These are phyloP conservation scores for Handroanthus guayacan DNA, from an alignment of 257 asterid genomes.

Conservation along the genomic window DNA sequence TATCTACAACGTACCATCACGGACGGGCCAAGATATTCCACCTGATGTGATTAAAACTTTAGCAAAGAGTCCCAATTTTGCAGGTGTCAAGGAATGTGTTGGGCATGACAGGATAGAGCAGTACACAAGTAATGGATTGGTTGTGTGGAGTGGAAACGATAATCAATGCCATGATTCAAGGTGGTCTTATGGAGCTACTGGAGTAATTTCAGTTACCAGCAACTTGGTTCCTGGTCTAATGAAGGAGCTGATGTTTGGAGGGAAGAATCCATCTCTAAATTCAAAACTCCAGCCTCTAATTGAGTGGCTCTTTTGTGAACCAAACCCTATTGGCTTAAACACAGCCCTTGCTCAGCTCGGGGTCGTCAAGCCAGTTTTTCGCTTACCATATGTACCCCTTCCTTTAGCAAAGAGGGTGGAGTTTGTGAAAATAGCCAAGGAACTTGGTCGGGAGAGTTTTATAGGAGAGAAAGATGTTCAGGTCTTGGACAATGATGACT, in stretches of 20 bases:
- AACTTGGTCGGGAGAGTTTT: slow-evolving; percentile 78
- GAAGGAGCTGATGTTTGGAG: slow-evolving; percentile 29
- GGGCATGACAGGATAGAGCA: slow-evolving; percentile 71
- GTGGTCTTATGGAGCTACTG: slow-evolving; percentile 74
- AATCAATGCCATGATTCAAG: slow-evolving; percentile 85
- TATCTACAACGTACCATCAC: slow-evolving; percentile 76
- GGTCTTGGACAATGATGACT: slow-evolving; percentile 72
- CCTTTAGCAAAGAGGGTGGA: slow-evolving; percentile 71
- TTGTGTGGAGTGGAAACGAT: slow-evolving; percentile 89
- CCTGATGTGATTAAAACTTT: slow-evolving; percentile 54
- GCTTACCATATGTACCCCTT: slow-evolving; percentile 84
- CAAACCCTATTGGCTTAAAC: slow-evolving; percentile 78
- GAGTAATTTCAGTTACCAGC: slow-evolving; percentile 83
- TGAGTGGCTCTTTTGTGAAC: slow-evolving; percentile 73
- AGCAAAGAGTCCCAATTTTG: slow-evolving; percentile 64
- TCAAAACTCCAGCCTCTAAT: slow-evolving; percentile 63
- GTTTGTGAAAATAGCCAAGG: slow-evolving; percentile 71
- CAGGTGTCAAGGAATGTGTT: slow-evolving; percentile 41
- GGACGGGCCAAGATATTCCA: slow-evolving; percentile 85
- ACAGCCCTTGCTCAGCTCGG: slow-evolving; percentile 81
- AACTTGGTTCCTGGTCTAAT: slow-evolving; percentile 81
- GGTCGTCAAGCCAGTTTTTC: slow-evolving; percentile 43
- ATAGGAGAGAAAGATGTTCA: slow-evolving; percentile 73
- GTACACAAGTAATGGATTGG: slow-evolving; percentile 62
- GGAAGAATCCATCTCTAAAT: slow-evolving; percentile 30